These are phyloP conservation scores for Boletus fagicola DNA, from an alignment of 768 basidiomycete species.

Conservation along the genomic window DNA sequence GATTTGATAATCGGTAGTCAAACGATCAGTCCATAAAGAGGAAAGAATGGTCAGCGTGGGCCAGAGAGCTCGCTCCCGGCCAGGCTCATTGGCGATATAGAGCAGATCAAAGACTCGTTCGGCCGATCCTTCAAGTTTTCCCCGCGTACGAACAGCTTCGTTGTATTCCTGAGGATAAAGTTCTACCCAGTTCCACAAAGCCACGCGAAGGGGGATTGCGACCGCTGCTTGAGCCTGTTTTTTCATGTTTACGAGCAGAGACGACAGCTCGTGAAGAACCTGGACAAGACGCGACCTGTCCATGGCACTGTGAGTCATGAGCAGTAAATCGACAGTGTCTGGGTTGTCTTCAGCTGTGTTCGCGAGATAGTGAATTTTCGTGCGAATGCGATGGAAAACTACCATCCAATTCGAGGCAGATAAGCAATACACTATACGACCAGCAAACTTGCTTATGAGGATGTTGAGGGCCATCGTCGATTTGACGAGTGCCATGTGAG, in stretches of 20 bases:
- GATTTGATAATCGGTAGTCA: constrained; percentile 55
- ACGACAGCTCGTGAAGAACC: constrained; percentile 77
- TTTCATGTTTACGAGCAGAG: constrained; percentile 79
- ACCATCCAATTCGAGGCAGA: constrained; percentile 87
- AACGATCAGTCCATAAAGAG: constrained; percentile 71
- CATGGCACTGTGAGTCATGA: constrained; percentile 76
- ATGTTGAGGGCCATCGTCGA: constrained; percentile 55
- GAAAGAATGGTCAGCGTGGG: constrained; percentile 76
- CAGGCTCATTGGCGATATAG: constrained; percentile 45
- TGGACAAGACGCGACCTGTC: constrained; percentile 66
- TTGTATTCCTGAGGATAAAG: constrained; percentile 76
- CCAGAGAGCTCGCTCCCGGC: constrained; percentile 63
- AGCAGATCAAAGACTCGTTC: constrained; percentile 86
- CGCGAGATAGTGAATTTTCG: constrained; percentile 67
- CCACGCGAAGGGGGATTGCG: constrained; percentile 67
- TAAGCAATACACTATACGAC: constrained; percentile 80
- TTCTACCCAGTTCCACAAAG: constrained; percentile 91
- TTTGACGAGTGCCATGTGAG: constrained; percentile 57
- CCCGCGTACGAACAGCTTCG: constrained; percentile 60
- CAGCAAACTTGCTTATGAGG: constrained; percentile 68
- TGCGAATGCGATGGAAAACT: constrained; percentile 66
- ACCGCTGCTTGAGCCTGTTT: constrained; percentile 70
- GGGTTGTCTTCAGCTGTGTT: constrained; percentile 48
- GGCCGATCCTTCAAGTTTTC: constrained; percentile 73
- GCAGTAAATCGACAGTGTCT: constrained; percentile 71